Conservation (phyloP, 2,329 filamentous ascomycete genomes). For the Penicillium palitans region DNA sequence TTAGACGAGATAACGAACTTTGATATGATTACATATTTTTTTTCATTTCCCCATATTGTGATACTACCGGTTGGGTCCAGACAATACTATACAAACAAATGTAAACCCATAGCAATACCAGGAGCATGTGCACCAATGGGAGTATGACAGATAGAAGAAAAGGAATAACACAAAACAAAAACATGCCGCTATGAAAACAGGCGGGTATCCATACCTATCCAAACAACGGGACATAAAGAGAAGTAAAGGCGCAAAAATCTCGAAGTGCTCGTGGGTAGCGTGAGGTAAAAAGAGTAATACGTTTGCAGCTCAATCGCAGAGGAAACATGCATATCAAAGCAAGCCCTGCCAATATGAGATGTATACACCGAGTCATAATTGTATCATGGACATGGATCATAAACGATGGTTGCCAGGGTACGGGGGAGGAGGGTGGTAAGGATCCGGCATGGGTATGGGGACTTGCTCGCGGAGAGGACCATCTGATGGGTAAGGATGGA, state of each 20-base stretch:
- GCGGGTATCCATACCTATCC: constrained; percentile 26
- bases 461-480: constrained; percentile 31
- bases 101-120: not conserved
- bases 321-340: not conserved
- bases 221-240: constrained; percentile 11
- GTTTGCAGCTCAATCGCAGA: not conserved
- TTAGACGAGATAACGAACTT: constrained; percentile 15
- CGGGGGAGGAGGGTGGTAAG: constrained; percentile 31
- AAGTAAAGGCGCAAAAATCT: constrained; percentile 1
- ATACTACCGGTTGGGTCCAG: not conserved
- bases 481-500: constrained; percentile 22
- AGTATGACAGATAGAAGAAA: not conserved
- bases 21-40: not conserved
- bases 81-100: constrained; percentile 6
- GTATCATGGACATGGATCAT: constrained; percentile 15
- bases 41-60: not conserved
- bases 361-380: constrained; percentile 4
- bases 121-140: not conserved
- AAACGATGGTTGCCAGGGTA: constrained; percentile 24
- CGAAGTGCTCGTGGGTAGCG: constrained; percentile 25
- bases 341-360: not conserved
- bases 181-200: constrained; percentile 16
- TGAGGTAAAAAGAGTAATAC: constrained; percentile 13
- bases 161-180: constrained; percentile 4
- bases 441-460: constrained; percentile 35